Base-by-base conservation (phyloP, 2,329 filamentous ascomycete genomes). In the Penicillium sp. region DNA sequence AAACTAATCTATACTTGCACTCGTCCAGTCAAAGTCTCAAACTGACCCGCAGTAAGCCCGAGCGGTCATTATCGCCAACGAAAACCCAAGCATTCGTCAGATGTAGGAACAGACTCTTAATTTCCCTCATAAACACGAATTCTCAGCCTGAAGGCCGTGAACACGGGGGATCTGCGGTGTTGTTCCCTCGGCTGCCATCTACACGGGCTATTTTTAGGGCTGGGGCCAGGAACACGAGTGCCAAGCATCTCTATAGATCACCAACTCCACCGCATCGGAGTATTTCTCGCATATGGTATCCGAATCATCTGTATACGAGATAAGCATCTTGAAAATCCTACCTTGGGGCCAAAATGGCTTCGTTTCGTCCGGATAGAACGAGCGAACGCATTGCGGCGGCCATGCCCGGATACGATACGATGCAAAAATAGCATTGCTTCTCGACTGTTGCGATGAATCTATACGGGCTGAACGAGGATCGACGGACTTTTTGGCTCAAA, bases 311-410 rank as follows among this genome's bases (percentile, higher is more conserved):
- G 27, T 27, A 51, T 46, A 45, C 34, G 39, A 43, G 39, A 43
- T 20, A 27, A 18, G 15, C 12, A 20, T 46, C 17, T 29, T 34
- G n/a, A 41, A 3, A 23, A 40, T 46, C 27, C 24, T 15, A 46
- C 41, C 27, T 15, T 51, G 49, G 42, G 49, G 49, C 49, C 34
- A 41, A 50, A 51, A 33, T 2, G 17, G 32, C 17, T n/a, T 21
- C n/a, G 18, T 41, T 13, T 27, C 21, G 7, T 32, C 10, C 17
- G 10, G 18, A 5, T 21, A 21, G 29, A 18, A 20, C 15, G n/a
- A 34, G 20, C 15, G 39, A n/a, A 29, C n/a, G n/a, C n/a, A 33
- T 21, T 15, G 12, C 13, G 27, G 27, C 27, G 20, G 21, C 34
- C 33, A 26, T 7, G 7, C 26, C 29, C 29, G 29, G 20, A 34